A percentile compares a stretch with the other conserved stretches of the same genome.
phyloP scores from a whole-genome alignment of 169 alveolate genomes.

The Perkinsus olseni region DNA sequence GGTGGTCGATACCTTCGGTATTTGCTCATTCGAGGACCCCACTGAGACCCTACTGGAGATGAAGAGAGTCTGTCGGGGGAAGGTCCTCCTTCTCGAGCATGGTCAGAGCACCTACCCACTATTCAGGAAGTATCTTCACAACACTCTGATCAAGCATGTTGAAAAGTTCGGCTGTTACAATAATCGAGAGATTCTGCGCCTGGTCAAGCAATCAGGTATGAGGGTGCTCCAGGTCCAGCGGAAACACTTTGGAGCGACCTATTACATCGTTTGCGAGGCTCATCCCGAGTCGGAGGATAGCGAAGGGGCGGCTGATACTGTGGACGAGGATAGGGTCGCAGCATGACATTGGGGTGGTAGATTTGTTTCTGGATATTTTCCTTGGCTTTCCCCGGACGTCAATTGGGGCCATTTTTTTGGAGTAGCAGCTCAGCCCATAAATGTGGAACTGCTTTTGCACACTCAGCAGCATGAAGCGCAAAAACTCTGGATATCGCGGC shows the following conservation, averaged over 20 bases:
- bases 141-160: constrained; percentile 2
- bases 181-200: constrained; percentile 4
- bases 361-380: neutral
- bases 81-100: constrained; percentile 21
- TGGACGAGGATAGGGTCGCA: neutral
- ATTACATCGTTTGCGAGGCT: neutral
- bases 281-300: neutral
- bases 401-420: neutral
- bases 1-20: constrained; percentile 27
- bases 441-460: no score
- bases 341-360: neutral
- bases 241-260: neutral
- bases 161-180: constrained; percentile 15
- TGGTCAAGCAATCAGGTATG: neutral
- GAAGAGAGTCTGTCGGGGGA: constrained; percentile 18
- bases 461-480: no score
- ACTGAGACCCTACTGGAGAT: constrained; percentile 16
- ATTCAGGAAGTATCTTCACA: neutral
- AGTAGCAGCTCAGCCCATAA: no score
- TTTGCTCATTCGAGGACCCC: constrained; percentile 26
- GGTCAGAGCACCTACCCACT: constrained; percentile 8
- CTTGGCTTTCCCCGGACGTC: neutral
- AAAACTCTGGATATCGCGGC: no score
- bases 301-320: neutral
- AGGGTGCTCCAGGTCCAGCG: neutral